phyloP scores from a whole-genome alignment of 2,329 filamentous ascomycete species.

The Penicillium brasilianum region DNA sequence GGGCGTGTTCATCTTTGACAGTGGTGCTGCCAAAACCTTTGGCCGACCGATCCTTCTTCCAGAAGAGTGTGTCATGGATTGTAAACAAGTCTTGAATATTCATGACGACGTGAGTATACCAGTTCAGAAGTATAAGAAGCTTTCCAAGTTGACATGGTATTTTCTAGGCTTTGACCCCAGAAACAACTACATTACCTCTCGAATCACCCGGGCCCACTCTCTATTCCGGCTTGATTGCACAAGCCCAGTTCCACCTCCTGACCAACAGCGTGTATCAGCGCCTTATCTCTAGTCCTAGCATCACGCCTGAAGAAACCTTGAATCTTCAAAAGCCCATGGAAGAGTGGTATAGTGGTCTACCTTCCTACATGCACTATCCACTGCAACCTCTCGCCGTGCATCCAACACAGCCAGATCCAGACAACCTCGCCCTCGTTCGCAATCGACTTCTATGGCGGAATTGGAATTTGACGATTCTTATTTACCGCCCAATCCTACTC shows the following conservation, averaged over 20 bases:
- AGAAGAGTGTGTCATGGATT: constrained; percentile 51
- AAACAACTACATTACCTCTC: constrained; percentile 43
- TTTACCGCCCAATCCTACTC: constrained; percentile 51
- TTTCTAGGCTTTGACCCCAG: constrained; percentile 40
- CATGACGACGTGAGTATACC: constrained; percentile 43
- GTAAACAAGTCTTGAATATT: constrained; percentile 51
- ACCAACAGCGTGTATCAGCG: constrained; percentile 53
- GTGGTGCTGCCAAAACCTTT: constrained; percentile 58
- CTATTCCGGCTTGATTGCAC: constrained; percentile 51
- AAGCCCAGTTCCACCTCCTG: constrained; percentile 49
- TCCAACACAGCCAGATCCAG: constrained; percentile 39
- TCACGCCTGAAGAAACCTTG: constrained; percentile 49
- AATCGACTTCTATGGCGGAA: constrained; percentile 50
- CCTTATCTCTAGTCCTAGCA: constrained; percentile 49
- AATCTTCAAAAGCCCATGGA: constrained; percentile 50
- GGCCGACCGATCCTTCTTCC: constrained; percentile 55
- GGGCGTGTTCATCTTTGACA: constrained; percentile 54
- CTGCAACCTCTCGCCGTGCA: constrained; percentile 27
- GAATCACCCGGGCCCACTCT: constrained; percentile 48
- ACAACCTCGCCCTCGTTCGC: constrained; percentile 46
- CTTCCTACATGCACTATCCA: constrained; percentile 47
- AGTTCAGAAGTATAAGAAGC: not conserved
- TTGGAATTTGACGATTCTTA: constrained; percentile 51
- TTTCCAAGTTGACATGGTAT: constrained; percentile 8
- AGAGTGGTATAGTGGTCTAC: constrained; percentile 49